Evolutionary conservation across 768 basidiomycete genomes (phyloP).

Genomic region (Kwoniella dejecticola): DNA sequence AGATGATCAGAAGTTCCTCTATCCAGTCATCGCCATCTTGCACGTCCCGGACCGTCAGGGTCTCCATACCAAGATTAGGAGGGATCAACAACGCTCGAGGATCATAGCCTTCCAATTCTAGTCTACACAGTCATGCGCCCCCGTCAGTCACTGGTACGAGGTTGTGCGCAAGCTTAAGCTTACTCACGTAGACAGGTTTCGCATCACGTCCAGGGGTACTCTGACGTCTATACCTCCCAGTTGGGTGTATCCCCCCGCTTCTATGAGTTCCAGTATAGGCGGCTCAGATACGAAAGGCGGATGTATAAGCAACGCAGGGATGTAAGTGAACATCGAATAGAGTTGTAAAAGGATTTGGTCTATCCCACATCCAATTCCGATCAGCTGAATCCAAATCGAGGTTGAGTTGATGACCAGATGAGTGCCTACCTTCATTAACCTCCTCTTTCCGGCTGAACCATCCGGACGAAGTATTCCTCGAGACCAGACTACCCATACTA

Average conservation of each 20-base stretch:
- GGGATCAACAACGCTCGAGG: constrained; percentile 50
- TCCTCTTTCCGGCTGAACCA: constrained; percentile 49
- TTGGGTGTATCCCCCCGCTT: constrained; percentile 51
- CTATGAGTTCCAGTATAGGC: constrained; percentile 50
- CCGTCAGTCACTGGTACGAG: background rate
- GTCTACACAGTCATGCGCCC: constrained; percentile 16
- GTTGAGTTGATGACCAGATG: too few relatives aligned
- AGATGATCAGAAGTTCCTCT: constrained; percentile 38
- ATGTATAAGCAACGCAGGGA: constrained; percentile 51
- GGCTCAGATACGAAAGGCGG: constrained; percentile 47
- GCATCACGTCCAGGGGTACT: constrained; percentile 50
- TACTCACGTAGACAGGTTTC: constrained; percentile 50
- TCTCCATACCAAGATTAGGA: constrained; percentile 39
- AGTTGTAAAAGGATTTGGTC: constrained; percentile 47
- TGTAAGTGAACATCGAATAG: constrained; percentile 51
- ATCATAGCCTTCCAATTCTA: constrained; percentile 54
- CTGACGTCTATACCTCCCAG: constrained; percentile 52
- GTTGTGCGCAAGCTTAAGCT: background rate
- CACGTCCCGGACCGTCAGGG: constrained; percentile 51
- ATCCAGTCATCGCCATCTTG: constrained; percentile 55
- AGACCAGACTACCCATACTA: constrained; percentile 39
- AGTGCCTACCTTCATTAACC: constrained; percentile 50
- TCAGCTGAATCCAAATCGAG: background rate
- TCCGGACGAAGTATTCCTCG: constrained; percentile 21
- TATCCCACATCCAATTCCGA: constrained; percentile 11